These are phyloP conservation scores for Withania somnifera DNA, from an alignment of 305 asterid species.

Conservation along the genomic window DNA sequence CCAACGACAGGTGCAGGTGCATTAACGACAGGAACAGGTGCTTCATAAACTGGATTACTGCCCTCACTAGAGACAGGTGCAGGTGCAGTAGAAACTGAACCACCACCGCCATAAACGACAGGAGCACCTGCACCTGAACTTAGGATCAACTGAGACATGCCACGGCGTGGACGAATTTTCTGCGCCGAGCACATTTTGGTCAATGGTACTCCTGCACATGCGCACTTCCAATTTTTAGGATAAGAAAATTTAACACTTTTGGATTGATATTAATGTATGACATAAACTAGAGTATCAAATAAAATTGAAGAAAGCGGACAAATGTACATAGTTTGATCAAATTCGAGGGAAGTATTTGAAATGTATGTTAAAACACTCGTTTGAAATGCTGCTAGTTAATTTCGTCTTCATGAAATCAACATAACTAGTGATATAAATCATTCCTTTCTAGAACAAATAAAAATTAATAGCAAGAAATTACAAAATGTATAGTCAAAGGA, in stretches of 20 bases:
- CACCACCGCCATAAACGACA: neutral
- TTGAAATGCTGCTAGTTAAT: no score
- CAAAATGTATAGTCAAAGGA: no score
- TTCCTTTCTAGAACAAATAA: no score
- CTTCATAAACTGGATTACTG: neutral
- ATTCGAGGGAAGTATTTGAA: no score
- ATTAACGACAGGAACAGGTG: neutral
- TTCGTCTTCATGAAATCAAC: no score
- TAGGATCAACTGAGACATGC: neutral
- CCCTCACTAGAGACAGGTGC: neutral
- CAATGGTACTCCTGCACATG: constrained; percentile 1
- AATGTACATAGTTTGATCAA: no score
- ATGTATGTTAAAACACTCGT: no score
- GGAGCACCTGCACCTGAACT: neutral
- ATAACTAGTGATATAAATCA: no score
- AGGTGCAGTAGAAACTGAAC: neutral
- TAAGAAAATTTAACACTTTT: neutral
- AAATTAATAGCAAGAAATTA: no score
- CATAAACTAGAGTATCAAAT: neutral
- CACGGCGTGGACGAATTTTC: neutral
- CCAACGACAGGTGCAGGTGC: neutral
- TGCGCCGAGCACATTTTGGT: neutral
- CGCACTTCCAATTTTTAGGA: neutral
- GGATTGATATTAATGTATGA: neutral
- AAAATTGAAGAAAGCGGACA: no score